Evolutionary conservation across 2,329 filamentous ascomycete genomes (phyloP).

Genomic region (Apiospora malaysiana): DNA sequence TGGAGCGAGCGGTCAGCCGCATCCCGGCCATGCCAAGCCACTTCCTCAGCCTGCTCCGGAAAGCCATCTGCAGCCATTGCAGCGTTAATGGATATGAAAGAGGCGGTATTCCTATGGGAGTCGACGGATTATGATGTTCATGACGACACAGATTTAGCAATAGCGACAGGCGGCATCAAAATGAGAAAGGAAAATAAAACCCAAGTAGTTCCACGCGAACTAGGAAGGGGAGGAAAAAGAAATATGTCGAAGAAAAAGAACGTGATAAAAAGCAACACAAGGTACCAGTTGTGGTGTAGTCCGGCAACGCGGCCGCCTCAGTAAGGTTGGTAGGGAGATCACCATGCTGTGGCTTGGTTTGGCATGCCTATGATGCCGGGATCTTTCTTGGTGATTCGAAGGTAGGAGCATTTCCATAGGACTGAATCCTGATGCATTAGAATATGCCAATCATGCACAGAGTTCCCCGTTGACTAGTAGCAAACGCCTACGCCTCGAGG

Average conservation of each 20-base stretch:
- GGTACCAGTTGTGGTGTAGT: slow-evolving; percentile 16
- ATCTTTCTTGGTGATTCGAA: background rate
- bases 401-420: background rate
- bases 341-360: background rate
- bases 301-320: background rate
- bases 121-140: background rate
- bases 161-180: background rate
- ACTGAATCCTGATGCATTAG: slow-evolving; percentile 9
- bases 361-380: background rate
- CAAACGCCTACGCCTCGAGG: background rate
- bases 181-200: background rate
- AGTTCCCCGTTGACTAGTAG: slow-evolving; percentile 4
- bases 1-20: background rate
- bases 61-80: slow-evolving; percentile 11
- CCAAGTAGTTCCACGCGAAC: background rate
- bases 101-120: background rate
- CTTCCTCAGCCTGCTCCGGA: background rate
- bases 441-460: slow-evolving; percentile 12
- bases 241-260: background rate
- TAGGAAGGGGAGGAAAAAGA: background rate
- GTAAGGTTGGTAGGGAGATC: background rate
- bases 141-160: background rate
- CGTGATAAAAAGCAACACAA: background rate
- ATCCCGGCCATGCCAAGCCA: background rate
- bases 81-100: background rate